Conservation (phyloP, 345 rosid species). For the Populus ilicifolia region DNA sequence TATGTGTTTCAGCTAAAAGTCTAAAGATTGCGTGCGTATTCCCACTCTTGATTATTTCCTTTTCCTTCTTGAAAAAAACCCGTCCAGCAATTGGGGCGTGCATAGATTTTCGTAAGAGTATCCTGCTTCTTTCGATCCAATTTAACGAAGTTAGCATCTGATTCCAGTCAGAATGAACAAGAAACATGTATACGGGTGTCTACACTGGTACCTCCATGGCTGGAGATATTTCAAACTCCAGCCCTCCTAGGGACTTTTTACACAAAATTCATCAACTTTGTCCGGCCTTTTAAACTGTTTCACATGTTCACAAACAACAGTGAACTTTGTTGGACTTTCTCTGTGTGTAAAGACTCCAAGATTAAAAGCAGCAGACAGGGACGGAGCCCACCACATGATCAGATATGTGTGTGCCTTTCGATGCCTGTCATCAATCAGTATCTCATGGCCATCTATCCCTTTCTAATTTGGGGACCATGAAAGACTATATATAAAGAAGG, state of each 20-base stretch:
- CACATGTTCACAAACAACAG: background rate
- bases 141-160: background rate
- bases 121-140: background rate
- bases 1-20: background rate
- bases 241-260: background rate
- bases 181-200: background rate
- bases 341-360: background rate
- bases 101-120: background rate
- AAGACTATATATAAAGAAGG: background rate
- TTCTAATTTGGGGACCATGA: background rate
- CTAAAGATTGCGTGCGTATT: background rate
- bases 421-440: background rate
- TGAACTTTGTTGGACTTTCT: background rate
- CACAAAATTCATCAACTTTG: background rate
- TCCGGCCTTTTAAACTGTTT: background rate
- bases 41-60: background rate
- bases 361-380: background rate
- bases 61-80: too few species aligned
- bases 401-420: background rate
- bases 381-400: background rate
- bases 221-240: background rate
- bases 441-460: background rate
- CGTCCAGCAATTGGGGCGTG: background rate
- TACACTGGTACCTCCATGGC: background rate
- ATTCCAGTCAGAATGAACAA: background rate